A percentile compares a stretch with the other conserved stretches of the same genome.
Evolutionary conservation across 208 protist genomes (phyloP).

Genomic region (Angomonas deanei): DNA sequence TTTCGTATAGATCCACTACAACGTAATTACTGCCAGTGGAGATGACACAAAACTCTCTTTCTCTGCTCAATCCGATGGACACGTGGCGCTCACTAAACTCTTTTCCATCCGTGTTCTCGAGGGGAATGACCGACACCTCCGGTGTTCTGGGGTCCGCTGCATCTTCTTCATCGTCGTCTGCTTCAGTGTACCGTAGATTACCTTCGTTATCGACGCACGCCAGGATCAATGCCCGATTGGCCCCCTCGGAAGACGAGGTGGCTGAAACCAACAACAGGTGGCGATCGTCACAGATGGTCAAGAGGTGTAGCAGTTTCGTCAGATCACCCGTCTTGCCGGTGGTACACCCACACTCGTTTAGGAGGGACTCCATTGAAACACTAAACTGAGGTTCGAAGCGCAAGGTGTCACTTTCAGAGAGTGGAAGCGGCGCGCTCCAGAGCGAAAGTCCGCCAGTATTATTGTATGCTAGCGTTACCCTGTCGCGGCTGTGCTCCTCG

Average conservation of each 20-base stretch:
- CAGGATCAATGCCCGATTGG: no score
- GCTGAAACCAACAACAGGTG: neutral
- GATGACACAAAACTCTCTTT: neutral
- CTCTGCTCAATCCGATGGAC: neutral
- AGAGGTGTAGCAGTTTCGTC: neutral
- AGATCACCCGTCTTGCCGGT: no score
- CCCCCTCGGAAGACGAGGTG: no score
- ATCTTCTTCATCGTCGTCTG: neutral
- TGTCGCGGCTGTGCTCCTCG: no score
- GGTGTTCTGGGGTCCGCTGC: neutral
- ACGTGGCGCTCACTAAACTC: neutral
- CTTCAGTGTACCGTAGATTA: neutral
- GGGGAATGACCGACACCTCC: neutral
- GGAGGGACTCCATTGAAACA: neutral
- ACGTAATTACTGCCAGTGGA: neutral
- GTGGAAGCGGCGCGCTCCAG: no score
- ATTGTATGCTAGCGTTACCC: no score
- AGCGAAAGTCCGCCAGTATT: no score
- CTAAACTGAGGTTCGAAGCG: neutral
- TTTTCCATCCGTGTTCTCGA: neutral
- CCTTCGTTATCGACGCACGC: neutral
- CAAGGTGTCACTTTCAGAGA: no score
- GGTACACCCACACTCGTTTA: no score
- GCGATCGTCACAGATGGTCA: neutral
- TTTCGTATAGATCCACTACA: neutral